Evolutionary conservation across 495 filamentous ascomycete genomes (phyloP), one percentile per base, ranked within the genome.

Genomic region (Tuber calosporum): DNA sequence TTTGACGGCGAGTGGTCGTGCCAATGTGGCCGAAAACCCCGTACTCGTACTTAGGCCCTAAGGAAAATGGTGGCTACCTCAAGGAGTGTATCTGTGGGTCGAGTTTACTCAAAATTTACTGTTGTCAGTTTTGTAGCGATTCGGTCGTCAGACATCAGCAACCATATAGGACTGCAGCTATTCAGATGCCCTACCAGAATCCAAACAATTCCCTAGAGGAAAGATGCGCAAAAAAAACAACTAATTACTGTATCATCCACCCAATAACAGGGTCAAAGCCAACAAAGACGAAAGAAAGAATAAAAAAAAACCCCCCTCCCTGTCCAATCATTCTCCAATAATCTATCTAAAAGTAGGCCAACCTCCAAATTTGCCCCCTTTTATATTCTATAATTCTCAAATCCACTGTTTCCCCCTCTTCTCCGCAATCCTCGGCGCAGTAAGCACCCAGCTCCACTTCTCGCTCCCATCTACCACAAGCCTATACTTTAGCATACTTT

Each of bases 401-500:
- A 11, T 71, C 80, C 75, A 77, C 42, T 45, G 77, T 67, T 48
- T 79, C 74, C 53, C 73, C 58, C 48, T 74, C 53, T 72, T 71
- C 26, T 30, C 53, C 26, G 1, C 26, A 34, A 17, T 26, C 53
- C 26, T 62, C 26, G 89, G 88, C 5, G 88, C 86, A 17, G 88
- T 81, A 19, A 90, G 72, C 0, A 88, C 83, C 68, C 86, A 90
- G 67, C 88, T 89, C 94, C 94, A 97, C 13, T 85, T 86, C 75
- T 93, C 90, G 36, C 85, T 83, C 0, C 92, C 93, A 81, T 97
- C 91, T 7, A 97, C 86, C 81, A 90, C 96, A 3, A 96, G 83
- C n/a, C 90, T 86, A 79, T 96, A 97, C 67, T 89, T 91, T 40
- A 97, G 82, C 36, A 90, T 87, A 73, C 87, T 86, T 76, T 89